Evolutionary conservation across 164 flowering plant genomes (phyloP).

Genomic region (Kalanchoe fedtschenkoi): DNA sequence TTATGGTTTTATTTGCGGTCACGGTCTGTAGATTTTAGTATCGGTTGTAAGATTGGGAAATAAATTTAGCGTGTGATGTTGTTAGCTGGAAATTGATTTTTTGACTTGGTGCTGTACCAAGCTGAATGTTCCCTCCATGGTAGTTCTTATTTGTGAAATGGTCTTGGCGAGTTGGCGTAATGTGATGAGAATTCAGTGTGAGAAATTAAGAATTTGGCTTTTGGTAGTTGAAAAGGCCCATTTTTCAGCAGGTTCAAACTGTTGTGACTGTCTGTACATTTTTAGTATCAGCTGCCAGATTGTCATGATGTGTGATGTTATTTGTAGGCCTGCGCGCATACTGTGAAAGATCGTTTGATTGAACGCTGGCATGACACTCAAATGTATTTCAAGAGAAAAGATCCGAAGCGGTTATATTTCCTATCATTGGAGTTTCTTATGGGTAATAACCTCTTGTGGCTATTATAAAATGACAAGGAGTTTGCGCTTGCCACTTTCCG

Average conservation of each 20-base stretch:
- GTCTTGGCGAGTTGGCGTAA: too few species aligned
- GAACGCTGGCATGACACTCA: slow-evolving; percentile 64
- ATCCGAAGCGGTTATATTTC: slow-evolving; percentile 51
- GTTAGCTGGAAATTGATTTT: too few species aligned
- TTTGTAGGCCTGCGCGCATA: slow-evolving; percentile 45
- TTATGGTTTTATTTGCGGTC: background rate
- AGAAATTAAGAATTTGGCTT: too few species aligned
- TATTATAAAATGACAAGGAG: background rate
- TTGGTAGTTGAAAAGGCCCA: too few species aligned
- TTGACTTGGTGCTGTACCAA: too few species aligned
- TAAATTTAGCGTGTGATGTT: slow-evolving; percentile 10
- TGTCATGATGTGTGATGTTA: slow-evolving; percentile 8
- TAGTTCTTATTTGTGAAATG: too few species aligned
- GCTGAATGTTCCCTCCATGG: too few species aligned
- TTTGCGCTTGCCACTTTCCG: background rate
- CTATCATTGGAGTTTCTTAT: slow-evolving; percentile 52
- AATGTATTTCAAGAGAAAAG: slow-evolving; percentile 37
- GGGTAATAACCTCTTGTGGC: slow-evolving; percentile 24
- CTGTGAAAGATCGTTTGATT: slow-evolving; percentile 50
- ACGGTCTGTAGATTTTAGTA: background rate
- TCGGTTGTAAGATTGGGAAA: background rate
- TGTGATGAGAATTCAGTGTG: too few species aligned
- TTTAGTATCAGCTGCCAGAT: background rate
- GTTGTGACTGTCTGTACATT: background rate
- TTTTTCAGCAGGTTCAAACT: background rate